phyloP scores from a whole-genome alignment of 306 rosid species.

The Clitoria ternatea region DNA sequence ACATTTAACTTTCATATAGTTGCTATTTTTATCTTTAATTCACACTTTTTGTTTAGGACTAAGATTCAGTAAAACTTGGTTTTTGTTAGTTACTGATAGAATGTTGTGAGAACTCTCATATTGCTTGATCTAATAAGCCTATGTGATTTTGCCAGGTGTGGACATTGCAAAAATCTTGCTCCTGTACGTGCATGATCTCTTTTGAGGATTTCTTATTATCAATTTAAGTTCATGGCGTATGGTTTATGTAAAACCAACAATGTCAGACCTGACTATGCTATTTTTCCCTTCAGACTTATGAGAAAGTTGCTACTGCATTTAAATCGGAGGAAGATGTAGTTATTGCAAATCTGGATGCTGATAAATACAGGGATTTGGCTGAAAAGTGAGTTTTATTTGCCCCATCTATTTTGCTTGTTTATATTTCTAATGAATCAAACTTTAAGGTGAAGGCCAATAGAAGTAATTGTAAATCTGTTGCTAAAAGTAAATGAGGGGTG shows the following conservation, averaged over 20 bases:
- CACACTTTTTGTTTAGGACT: not conserved
- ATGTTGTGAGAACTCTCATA: not conserved
- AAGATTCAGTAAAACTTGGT: not conserved
- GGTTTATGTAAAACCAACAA: not conserved
- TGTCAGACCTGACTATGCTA: constrained; percentile 11
- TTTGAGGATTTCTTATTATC: not conserved
- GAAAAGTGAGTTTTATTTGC: constrained; percentile 66
- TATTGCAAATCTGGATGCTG: constrained; percentile 89
- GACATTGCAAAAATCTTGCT: constrained; percentile 96
- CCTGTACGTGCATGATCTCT: constrained; percentile 74
- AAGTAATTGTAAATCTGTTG: not conserved
- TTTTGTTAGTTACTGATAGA: not conserved
- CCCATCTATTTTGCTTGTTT: constrained; percentile 5
- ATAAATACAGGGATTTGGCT: constrained; percentile 77
- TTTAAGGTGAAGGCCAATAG: not conserved
- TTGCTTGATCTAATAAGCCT: constrained; percentile 19
- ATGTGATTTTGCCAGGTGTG: constrained; percentile 62
- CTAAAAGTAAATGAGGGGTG: too few relatives aligned
- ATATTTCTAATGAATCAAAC: not conserved
- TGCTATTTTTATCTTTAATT: not conserved
- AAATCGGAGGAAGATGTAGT: constrained; percentile 63
- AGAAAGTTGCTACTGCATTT: constrained; percentile 86
- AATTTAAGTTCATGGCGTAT: not conserved
- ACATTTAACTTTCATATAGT: not conserved
- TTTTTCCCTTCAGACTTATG: constrained; percentile 53